Evolutionary conservation across 441 rosid species (phyloP).

Genomic region (Hura crepitans): DNA sequence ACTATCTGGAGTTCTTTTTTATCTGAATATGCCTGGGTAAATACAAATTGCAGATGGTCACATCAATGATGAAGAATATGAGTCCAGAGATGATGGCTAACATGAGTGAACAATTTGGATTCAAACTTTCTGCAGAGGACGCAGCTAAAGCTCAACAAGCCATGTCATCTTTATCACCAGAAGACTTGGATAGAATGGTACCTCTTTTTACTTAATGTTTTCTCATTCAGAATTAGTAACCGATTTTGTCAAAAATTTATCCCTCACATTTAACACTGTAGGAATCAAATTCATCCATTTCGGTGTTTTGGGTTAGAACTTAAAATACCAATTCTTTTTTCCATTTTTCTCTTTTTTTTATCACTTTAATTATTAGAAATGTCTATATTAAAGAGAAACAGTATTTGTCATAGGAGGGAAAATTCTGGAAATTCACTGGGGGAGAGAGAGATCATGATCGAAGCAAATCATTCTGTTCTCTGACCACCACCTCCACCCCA

Average conservation of each 20-base stretch:
- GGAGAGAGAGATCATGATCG: neutral
- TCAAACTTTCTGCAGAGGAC: constrained; percentile 74
- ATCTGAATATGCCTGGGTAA: constrained; percentile 5
- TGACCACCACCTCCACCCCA: neutral
- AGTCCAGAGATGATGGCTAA: constrained; percentile 92
- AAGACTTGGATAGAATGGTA: constrained; percentile 84
- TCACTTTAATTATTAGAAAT: neutral
- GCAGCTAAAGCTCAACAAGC: constrained; percentile 88
- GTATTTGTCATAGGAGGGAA: neutral
- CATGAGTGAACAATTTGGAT: constrained; percentile 84
- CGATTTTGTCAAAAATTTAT: too few relatives aligned
- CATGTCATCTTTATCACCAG: constrained; percentile 81
- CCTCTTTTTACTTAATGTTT: neutral
- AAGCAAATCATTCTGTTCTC: neutral
- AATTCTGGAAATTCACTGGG: neutral
- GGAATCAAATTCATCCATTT: neutral
- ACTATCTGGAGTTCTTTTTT: neutral
- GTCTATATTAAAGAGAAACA: neutral
- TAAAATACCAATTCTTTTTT: neutral
- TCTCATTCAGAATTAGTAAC: neutral
- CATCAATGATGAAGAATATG: constrained; percentile 83
- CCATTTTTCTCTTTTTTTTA: neutral
- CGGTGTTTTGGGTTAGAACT: neutral
- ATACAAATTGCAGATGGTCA: constrained; percentile 58
- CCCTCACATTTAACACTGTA: neutral